These are phyloP conservation scores for Sapria himalayana DNA, from an alignment of 345 rosid genomes.

Conservation along the genomic window DNA sequence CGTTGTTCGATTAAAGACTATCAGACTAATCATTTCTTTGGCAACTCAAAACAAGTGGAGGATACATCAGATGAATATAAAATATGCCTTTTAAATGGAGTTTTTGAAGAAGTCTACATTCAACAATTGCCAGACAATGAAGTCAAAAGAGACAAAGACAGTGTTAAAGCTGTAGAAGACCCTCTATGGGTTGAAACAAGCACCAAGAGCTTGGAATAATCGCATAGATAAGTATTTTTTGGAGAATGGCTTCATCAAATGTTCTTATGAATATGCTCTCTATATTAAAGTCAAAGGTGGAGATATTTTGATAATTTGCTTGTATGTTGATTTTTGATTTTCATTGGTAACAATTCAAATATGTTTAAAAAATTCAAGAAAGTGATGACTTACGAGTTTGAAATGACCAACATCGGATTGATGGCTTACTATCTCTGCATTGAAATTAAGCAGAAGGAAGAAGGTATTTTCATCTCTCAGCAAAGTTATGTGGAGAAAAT, in stretches of 20 bases:
- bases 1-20: neutral
- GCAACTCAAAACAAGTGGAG: neutral
- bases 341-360: too few relatives aligned
- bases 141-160: neutral
- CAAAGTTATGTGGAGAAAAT: neutral
- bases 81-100: neutral
- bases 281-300: neutral
- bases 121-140: neutral
- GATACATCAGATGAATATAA: neutral
- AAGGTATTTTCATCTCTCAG: neutral
- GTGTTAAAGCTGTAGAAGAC: too few relatives aligned
- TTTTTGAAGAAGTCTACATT: neutral
- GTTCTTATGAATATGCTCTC: too few relatives aligned
- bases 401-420: neutral
- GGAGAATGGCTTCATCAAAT: neutral
- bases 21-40: neutral
- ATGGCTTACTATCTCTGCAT: neutral
- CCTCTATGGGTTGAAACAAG: neutral
- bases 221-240: neutral
- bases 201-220: neutral
- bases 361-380: constrained; percentile 2
- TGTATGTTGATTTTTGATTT: neutral
- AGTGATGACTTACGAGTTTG: neutral
- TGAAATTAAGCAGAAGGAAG: neutral
- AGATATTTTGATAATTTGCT: neutral